A percentile compares a stretch with the other conserved stretches of the same genome.
phyloP scores from a whole-genome alignment of 192 early-diverging fungal species.

The Linnemannia schmuckeri region DNA sequence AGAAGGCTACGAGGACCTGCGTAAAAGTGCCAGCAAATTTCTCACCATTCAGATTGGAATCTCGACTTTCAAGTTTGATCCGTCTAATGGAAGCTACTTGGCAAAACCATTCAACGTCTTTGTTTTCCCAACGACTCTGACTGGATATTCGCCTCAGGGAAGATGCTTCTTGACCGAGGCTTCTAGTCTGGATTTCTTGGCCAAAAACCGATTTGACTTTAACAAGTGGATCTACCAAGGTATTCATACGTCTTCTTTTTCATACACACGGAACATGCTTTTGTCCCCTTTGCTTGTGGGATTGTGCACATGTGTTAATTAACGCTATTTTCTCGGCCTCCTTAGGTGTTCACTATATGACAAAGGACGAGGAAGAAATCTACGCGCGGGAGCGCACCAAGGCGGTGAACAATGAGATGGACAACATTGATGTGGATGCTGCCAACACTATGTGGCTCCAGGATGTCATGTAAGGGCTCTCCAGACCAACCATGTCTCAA shows the following conservation, averaged over 20 bases:
- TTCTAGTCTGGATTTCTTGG: slow-evolving; percentile 80
- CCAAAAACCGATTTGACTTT: slow-evolving; percentile 86
- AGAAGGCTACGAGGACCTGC: slow-evolving; percentile 43
- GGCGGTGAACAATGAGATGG: slow-evolving; percentile 27
- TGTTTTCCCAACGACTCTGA: slow-evolving; percentile 79
- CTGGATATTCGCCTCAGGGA: slow-evolving; percentile 60
- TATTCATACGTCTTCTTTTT: slow-evolving; percentile 26
- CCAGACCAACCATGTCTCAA: background rate
- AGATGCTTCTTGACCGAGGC: slow-evolving; percentile 61
- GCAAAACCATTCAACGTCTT: slow-evolving; percentile 92
- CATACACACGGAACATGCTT: background rate
- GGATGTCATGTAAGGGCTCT: slow-evolving; percentile 22
- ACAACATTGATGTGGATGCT: slow-evolving; percentile 19
- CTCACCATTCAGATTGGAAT: slow-evolving; percentile 87
- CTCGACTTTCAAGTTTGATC: slow-evolving; percentile 81
- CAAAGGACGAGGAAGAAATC: slow-evolving; percentile 22
- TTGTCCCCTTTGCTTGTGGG: too few species aligned
- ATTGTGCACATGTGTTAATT: background rate
- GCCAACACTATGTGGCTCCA: slow-evolving; percentile 6
- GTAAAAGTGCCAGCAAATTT: slow-evolving; percentile 53
- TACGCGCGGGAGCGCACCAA: slow-evolving; percentile 23
- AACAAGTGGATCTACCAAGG: slow-evolving; percentile 88
- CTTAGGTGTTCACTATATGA: slow-evolving; percentile 40
- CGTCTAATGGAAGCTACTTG: slow-evolving; percentile 66
- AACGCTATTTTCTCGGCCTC: background rate